These are phyloP conservation scores for Colletotrichum sp. DNA, from an alignment of 2,329 filamentous ascomycete genomes.

Conservation along the genomic window DNA sequence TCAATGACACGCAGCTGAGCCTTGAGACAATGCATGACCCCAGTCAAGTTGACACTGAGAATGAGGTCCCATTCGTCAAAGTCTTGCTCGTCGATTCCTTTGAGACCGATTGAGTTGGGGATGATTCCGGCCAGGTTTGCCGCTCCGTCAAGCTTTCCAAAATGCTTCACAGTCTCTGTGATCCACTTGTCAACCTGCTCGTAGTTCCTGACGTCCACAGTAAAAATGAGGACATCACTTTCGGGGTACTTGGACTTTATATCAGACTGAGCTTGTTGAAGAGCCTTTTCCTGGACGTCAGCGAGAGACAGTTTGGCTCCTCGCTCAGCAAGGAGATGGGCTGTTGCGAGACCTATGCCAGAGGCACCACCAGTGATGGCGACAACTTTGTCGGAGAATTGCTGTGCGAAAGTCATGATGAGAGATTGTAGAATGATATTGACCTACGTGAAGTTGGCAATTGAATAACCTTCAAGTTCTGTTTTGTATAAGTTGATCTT, in stretches of 20 bases:
- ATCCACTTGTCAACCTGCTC: slow-evolving; percentile 40
- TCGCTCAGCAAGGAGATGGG: slow-evolving; percentile 44
- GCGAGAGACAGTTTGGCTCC: slow-evolving; percentile 53
- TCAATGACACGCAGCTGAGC: slow-evolving; percentile 36
- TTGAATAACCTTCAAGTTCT: neutral
- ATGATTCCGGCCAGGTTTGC: slow-evolving; percentile 44
- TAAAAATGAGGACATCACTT: slow-evolving; percentile 6
- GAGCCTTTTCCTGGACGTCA: slow-evolving; percentile 44
- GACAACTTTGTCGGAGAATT: slow-evolving; percentile 43
- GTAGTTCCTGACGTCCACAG: slow-evolving; percentile 34
- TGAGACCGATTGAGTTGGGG: slow-evolving; percentile 27
- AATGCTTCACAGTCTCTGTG: slow-evolving; percentile 30
- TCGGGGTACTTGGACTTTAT: slow-evolving; percentile 16
- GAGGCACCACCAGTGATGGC: slow-evolving; percentile 53
- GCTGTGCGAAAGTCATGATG: neutral
- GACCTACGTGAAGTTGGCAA: neutral
- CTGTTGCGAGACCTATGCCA: slow-evolving; percentile 55
- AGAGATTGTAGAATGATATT: neutral
- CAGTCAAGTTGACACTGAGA: slow-evolving; percentile 31
- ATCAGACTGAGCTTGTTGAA: slow-evolving; percentile 29
- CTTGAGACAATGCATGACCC: slow-evolving; percentile 33
- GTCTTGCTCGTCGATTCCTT: slow-evolving; percentile 27
- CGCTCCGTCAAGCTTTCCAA: slow-evolving; percentile 39
- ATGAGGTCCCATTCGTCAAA: slow-evolving; percentile 30
- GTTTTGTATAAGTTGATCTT: neutral